A percentile compares a stretch with the other conserved stretches of the same genome.
Evolutionary conservation across 1,139 yeast species (phyloP).

Genomic region (Debaryomyces udenii): DNA sequence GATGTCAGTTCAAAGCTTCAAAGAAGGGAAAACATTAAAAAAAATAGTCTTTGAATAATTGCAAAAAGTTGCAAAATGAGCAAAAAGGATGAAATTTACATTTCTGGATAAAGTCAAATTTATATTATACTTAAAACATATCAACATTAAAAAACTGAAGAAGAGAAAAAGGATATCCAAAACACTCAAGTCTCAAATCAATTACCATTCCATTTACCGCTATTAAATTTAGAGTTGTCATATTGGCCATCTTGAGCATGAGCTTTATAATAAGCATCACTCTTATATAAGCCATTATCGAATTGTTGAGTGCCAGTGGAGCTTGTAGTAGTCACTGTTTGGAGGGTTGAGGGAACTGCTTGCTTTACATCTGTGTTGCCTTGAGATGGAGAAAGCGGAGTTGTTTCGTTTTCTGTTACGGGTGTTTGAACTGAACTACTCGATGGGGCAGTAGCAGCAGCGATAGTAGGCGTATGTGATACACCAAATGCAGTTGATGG

Average conservation of each 20-base stretch:
- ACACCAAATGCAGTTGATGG: conserved; percentile 21
- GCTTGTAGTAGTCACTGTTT: neutral
- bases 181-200: conserved; percentile 1
- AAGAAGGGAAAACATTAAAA: no score
- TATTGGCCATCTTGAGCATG: conserved; percentile 5
- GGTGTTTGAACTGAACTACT: conserved; percentile 17
- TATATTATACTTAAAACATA: no score
- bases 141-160: neutral
- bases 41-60: no score
- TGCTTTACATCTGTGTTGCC: conserved; percentile 7
- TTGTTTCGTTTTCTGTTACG: conserved; percentile 5
- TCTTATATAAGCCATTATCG: conserved; percentile 9
- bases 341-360: conserved; percentile 4
- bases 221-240: conserved; percentile 8
- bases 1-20: no score
- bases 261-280: conserved; percentile 5
- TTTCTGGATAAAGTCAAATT: no score
- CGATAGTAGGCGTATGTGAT: conserved; percentile 15
- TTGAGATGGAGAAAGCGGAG: conserved; percentile 10
- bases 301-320: neutral
- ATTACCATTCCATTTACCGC: conserved; percentile 11
- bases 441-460: conserved; percentile 11
- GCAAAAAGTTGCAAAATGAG: no score
- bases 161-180: conserved; percentile 1
- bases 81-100: no score